Evolutionary conservation across 1,139 yeast genomes (phyloP).

Genomic region (Geotrichum aggregatum): DNA sequence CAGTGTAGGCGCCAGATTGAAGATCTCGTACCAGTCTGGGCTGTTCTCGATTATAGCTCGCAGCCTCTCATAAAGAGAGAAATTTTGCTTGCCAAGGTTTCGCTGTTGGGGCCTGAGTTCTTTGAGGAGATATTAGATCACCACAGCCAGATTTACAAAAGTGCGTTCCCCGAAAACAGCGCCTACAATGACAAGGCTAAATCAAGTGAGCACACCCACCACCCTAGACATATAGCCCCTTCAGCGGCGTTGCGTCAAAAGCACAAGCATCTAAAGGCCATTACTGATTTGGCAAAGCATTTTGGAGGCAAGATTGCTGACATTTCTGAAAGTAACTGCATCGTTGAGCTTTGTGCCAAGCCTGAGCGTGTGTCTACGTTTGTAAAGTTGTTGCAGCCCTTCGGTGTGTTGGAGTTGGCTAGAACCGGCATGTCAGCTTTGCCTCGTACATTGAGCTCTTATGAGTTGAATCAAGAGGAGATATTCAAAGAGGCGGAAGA

Average conservation of each 20-base stretch:
- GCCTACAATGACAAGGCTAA: constrained; percentile 26
- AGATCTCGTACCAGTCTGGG: constrained; percentile 96
- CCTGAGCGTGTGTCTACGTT: constrained; percentile 85
- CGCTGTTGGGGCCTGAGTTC: constrained; percentile 93
- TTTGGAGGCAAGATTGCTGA: constrained; percentile 93
- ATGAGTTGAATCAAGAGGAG: constrained; percentile 45
- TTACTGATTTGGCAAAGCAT: constrained; percentile 72
- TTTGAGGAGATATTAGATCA: constrained; percentile 91
- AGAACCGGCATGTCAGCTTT: constrained; percentile 98
- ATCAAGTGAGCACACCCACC: constrained; percentile 42
- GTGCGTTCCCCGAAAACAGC: constrained; percentile 28
- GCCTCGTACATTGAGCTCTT: constrained; percentile 85
- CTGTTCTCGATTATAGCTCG: constrained; percentile 89
- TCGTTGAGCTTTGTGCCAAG: constrained; percentile 90
- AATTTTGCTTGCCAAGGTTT: constrained; percentile 82
- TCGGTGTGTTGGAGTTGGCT: constrained; percentile 93
- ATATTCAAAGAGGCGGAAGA: constrained; percentile 60
- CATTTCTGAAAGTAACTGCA: constrained; percentile 87
- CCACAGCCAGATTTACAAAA: constrained; percentile 51
- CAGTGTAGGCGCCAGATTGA: constrained; percentile 99
- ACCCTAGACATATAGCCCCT: constrained; percentile 86
- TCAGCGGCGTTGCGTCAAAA: constrained; percentile 93
- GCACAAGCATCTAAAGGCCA: constrained; percentile 80
- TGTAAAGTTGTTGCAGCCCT: constrained; percentile 85
- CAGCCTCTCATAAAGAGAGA: constrained; percentile 90